phyloP scores from a whole-genome alignment of 2,329 filamentous ascomycete species.

The Botrytis cinerea region DNA sequence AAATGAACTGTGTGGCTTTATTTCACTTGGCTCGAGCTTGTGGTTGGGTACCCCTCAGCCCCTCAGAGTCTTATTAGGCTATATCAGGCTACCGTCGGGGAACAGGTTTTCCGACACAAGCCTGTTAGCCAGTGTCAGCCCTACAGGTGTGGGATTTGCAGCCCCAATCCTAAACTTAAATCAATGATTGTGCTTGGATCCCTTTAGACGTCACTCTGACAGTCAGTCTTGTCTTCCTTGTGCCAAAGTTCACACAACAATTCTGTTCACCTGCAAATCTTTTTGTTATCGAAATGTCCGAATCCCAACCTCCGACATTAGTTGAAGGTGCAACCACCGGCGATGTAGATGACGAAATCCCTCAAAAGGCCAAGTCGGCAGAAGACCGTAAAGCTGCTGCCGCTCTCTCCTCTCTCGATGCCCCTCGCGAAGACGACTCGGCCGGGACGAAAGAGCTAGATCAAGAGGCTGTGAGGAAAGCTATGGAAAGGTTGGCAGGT shows the following conservation, averaged over 20 bases:
- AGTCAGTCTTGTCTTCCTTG: neutral
- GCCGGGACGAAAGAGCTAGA: conserved; percentile 52
- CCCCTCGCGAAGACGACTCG: conserved; percentile 50
- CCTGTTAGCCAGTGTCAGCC: conserved; percentile 12
- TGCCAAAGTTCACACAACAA: neutral
- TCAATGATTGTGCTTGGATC: conserved; percentile 19
- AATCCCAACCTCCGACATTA: conserved; percentile 59
- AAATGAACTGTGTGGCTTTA: neutral
- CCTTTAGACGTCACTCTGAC: neutral
- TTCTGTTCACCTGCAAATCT: neutral
- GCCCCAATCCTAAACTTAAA: conserved; percentile 12
- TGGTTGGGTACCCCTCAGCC: neutral
- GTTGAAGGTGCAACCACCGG: conserved; percentile 61
- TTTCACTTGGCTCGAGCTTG: conserved; percentile 2
- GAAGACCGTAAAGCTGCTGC: conserved; percentile 77
- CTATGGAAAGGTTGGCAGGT: conserved; percentile 63
- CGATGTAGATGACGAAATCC: conserved; percentile 59
- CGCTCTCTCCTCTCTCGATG: conserved; percentile 70
- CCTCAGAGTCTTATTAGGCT: neutral
- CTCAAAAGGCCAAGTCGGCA: conserved; percentile 59
- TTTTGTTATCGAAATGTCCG: conserved; percentile 53
- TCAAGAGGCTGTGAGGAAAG: conserved; percentile 71
- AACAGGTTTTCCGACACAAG: neutral
- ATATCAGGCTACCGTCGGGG: conserved; percentile 2
- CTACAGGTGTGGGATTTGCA: conserved; percentile 19